These are phyloP conservation scores for Prunus dulcis DNA, from an alignment of 306 rosid species.

Conservation along the genomic window DNA sequence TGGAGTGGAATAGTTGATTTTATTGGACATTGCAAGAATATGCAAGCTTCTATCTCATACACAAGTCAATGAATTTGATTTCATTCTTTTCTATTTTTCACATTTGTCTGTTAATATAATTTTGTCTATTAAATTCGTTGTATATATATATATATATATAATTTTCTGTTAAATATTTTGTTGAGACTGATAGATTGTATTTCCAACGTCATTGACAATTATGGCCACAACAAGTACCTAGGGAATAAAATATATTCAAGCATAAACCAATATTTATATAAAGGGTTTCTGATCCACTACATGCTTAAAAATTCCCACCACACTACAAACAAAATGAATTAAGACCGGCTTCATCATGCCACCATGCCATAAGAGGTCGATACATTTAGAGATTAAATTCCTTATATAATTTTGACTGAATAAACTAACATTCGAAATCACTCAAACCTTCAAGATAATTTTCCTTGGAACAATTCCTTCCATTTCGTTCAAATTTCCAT, in stretches of 20 bases:
- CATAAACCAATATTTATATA: not conserved
- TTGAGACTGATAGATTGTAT: not conserved
- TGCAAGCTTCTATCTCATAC: too few relatives aligned
- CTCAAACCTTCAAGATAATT: slow-evolving; percentile 9
- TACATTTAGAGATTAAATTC: slow-evolving; percentile 4
- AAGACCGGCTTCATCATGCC: not conserved
- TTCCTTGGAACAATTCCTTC: not conserved
- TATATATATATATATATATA: too few relatives aligned
- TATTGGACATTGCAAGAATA: too few relatives aligned
- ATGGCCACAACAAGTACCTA: not conserved
- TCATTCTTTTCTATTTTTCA: too few relatives aligned
- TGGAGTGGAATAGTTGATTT: too few relatives aligned
- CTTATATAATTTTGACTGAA: not conserved
- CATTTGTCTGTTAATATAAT: too few relatives aligned
- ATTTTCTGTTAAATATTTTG: too few relatives aligned
- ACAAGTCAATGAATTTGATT: too few relatives aligned
- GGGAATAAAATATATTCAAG: not conserved
- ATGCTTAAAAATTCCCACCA: slow-evolving; percentile 16
- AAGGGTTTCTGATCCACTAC: not conserved
- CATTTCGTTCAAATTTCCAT: slow-evolving; percentile 16
- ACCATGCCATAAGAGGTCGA: slow-evolving; percentile 14
- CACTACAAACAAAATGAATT: slow-evolving; percentile 1
- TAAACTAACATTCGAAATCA: not conserved
- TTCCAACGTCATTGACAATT: not conserved
- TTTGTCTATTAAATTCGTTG: too few relatives aligned